Base-by-base conservation (phyloP, 495 filamentous ascomycete species). In the Tetracladium setigerum region DNA sequence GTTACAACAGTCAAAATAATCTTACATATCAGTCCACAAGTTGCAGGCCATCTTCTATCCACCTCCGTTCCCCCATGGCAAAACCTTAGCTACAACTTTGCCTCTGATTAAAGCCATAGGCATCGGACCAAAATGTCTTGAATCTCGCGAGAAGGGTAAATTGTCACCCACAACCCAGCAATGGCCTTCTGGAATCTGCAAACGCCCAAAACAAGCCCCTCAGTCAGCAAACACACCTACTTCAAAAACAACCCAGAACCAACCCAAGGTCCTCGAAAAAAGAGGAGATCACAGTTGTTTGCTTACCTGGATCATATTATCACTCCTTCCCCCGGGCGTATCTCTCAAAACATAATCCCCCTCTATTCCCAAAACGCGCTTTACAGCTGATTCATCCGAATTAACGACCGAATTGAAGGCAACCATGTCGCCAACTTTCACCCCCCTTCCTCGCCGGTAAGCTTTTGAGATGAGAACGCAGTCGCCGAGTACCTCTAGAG, bases 141-240 rank as follows among this genome's bases (percentile, higher is more conserved):
- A 95, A 69, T 98, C 92, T 39, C 85, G 68, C 30, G 88, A 95
- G 60, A 73, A 83, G 10, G 78, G 74, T 38, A 91, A 59, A 65
- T 96, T 96, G 60, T 98, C 92, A 4, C 92, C 92, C 1, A 78
- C 78, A 9, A 95, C 64, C 74, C 86, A 96, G 55, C 86, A 88
- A 70, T 96, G 91, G 8, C 92, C 92, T 55, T 82, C 71, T 0
- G 92, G 92, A 12, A 97, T 80, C 88, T 91, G 32, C 24, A 46
- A 13, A n/a, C n/a, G n/a, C n/a, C n/a, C n/a, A n/a, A n/a, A 43
- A 27, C 8, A n/a, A 9, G n/a, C 2, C 30, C 33, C 18, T 18
- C 22, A 30, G 17, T 18, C 31, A 30, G n/a, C 35, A 48, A 42
- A 11, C 22, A 46, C 19, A 14, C 2, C 12, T 38, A 41, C 31